Evolutionary conservation across 1,284 basidiomycete species (phyloP).

Genomic region (Malassezia japonica): DNA sequence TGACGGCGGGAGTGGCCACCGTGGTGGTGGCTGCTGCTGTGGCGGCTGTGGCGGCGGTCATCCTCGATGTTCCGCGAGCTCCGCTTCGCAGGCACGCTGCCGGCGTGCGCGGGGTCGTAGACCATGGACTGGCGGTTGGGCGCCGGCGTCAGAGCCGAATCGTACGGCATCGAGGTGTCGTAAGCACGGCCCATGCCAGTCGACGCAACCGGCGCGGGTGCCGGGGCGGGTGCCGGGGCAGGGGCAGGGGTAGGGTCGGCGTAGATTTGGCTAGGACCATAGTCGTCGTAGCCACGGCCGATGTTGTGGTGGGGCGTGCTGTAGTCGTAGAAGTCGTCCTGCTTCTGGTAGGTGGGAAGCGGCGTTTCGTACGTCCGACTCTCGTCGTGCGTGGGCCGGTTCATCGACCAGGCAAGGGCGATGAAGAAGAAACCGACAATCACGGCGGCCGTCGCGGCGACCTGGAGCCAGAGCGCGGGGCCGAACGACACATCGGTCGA

Average conservation of each 20-base stretch:
- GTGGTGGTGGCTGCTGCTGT: background rate
- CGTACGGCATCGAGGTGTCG: background rate
- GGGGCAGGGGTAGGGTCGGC: background rate
- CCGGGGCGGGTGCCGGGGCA: background rate
- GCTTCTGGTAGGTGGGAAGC: slow-evolving; percentile 20
- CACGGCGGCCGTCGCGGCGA: slow-evolving; percentile 30
- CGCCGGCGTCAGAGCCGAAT: background rate
- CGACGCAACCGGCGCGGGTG: background rate
- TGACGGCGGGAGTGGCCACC: background rate
- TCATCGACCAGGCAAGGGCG: slow-evolving; percentile 23
- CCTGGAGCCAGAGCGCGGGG: slow-evolving; percentile 36
- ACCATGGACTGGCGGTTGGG: background rate
- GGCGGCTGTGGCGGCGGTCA: background rate
- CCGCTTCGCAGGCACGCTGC: background rate
- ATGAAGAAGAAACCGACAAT: slow-evolving; percentile 31
- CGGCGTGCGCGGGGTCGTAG: background rate
- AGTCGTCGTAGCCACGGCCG: background rate
- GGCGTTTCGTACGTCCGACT: slow-evolving; percentile 17
- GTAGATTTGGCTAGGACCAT: background rate
- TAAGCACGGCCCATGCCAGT: slow-evolving; percentile 2
- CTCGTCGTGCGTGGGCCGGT: slow-evolving; percentile 19
- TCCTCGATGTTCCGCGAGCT: background rate
- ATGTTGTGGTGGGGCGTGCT: background rate
- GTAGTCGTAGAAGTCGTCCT: slow-evolving; percentile 24
- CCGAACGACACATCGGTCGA: slow-evolving; percentile 17